phyloP scores from a whole-genome alignment of 1,284 basidiomycete species.

The Xerocomus minutiporus region DNA sequence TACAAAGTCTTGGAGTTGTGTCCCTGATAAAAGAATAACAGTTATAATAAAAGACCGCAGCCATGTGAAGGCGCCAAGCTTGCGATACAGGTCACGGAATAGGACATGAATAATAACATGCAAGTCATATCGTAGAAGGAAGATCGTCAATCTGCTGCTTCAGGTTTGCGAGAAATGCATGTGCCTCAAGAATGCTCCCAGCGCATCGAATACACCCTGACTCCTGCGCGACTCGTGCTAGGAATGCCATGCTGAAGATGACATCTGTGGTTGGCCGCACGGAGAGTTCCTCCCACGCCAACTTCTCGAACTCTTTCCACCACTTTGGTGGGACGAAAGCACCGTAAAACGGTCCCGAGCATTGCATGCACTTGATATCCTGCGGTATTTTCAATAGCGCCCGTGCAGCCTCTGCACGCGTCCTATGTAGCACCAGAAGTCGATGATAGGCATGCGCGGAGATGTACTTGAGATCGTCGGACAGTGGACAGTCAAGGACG shows the following conservation, averaged over 20 bases:
- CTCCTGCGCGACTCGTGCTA: constrained; percentile 47
- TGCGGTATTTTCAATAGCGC: constrained; percentile 43
- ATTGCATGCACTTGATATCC: constrained; percentile 61
- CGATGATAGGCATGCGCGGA: constrained; percentile 61
- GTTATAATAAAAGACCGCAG: not conserved
- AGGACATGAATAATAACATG: not conserved
- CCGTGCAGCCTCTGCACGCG: constrained; percentile 46
- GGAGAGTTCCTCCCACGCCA: constrained; percentile 53
- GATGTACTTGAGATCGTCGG: constrained; percentile 62
- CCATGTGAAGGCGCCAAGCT: too few relatives aligned
- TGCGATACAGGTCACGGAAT: not conserved
- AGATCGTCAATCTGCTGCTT: constrained; percentile 57
- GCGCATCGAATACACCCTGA: constrained; percentile 56
- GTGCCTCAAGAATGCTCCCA: constrained; percentile 57
- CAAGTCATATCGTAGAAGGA: constrained; percentile 48
- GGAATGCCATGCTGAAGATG: constrained; percentile 57
- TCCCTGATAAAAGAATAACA: not conserved
- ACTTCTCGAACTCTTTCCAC: constrained; percentile 58
- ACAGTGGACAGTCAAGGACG: constrained; percentile 50
- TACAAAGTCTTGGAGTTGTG: too few relatives aligned
- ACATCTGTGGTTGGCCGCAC: constrained; percentile 53
- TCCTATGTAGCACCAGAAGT: constrained; percentile 56
- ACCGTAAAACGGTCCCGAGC: constrained; percentile 50
- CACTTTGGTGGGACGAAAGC: constrained; percentile 54
- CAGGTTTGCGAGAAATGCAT: constrained; percentile 49